A percentile compares a stretch with the other conserved stretches of the same genome.
phyloP scores from a whole-genome alignment of 805 yeast species.

The Lipomyces chichibuensis region DNA sequence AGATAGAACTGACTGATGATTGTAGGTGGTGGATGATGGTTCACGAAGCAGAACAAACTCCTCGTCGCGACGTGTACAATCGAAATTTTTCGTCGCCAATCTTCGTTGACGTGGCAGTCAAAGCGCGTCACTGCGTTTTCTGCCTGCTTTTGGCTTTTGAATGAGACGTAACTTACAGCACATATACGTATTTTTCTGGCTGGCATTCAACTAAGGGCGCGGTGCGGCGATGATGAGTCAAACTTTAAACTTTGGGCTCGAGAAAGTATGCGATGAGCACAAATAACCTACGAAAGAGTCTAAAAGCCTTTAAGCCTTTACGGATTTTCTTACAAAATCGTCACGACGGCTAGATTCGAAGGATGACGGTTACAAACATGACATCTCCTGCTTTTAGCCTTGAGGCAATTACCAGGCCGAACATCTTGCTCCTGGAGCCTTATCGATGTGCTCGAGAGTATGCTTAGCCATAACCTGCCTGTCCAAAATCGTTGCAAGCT shows the following conservation, averaged over 20 bases:
- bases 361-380: conserved; percentile 27
- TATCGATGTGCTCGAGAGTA: conserved; percentile 93
- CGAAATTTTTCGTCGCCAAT: conserved; percentile 9
- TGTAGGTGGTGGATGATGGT: background rate
- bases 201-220: background rate
- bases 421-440: conserved; percentile 79
- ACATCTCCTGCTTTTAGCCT: conserved; percentile 36
- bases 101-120: background rate
- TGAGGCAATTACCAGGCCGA: conserved; percentile 73
- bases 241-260: background rate
- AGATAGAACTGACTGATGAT: background rate
- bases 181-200: background rate
- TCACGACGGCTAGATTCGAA: background rate
- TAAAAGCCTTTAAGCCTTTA: too few relatives aligned
- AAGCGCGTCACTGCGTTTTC: conserved; percentile 7
- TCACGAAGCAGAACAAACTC: background rate
- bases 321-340: background rate
- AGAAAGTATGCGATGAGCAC: background rate
- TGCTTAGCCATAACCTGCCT: conserved; percentile 22
- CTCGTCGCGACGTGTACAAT: background rate
- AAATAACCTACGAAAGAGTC: background rate
- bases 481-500: background rate
- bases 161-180: background rate
- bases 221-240: background rate
- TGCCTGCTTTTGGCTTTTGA: background rate